Evolutionary conservation across 306 rosid genomes (phyloP), one percentile per base, ranked within the genome.

Genomic region (Alnus glutinosa): DNA sequence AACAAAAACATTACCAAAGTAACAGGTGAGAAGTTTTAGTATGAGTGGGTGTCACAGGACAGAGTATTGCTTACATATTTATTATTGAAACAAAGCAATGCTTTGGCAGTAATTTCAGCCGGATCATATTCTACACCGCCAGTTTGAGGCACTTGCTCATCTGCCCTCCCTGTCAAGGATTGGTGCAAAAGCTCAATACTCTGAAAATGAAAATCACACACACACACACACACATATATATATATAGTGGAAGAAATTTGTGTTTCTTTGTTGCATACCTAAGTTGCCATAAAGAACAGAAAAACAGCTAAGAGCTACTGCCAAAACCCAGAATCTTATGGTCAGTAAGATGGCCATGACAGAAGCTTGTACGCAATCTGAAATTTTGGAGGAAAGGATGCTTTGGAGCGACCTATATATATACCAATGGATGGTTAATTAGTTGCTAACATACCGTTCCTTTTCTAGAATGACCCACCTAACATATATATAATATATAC

Each of bases 21-120:
- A 62, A 11, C n/a, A 15, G 7, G 15, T 55, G 28, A 55, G 28
- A 55, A 55, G 13, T n/a, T 5, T 54, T 18, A 55, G 14, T 1
- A 15, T 4, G 61, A 1, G 8, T 55, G 23, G 61, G 23, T 18
- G 61, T 55, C 7, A 55, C 23, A n/a, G 14, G 28, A 23, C 28
- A 23, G 28, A 23, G 28, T 23, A 23, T 23, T 23, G 28, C 90
- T 81, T 80, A 95, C 98, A 81, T 91, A 77, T 87, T 87, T 90
- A 69, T 92, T 88, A 75, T 89, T 86, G 89, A 95, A 95, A 80
- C 98, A 92, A 0, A 86, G 90, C 84, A 95, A 84, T 28, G 98
- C 98, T 66, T 85, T 90, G 82, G 94, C 77, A 46, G 89, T 81
- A 52, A 95, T 82, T 83, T 88, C 86, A 80, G 92, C 13, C 9